Evolutionary conservation across 164 flowering plant genomes (phyloP).

Genomic region (Chimonanthus praecox): DNA sequence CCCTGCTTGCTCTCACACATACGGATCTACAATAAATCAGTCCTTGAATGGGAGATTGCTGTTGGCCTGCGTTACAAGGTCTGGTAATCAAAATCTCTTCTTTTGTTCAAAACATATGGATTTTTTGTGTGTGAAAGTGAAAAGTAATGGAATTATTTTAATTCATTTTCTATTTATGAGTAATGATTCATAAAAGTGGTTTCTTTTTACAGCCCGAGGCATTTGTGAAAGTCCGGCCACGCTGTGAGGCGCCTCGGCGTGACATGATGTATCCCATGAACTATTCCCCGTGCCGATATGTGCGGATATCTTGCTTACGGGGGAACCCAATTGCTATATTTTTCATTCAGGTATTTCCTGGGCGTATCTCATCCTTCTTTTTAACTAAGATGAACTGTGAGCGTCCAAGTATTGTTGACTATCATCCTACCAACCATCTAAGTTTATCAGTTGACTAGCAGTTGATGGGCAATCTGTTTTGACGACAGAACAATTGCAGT

Average conservation of each 20-base stretch:
- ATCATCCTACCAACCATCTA: too few relatives aligned
- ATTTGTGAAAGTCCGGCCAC: conserved; percentile 79
- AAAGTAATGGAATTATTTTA: not conserved
- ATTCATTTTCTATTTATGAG: not conserved
- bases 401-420: not conserved
- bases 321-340: conserved; percentile 92
- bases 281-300: conserved; percentile 89
- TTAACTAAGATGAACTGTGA: not conserved
- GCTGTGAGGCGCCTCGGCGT: conserved; percentile 97
- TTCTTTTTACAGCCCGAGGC: conserved; percentile 74
- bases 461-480: too few relatives aligned
- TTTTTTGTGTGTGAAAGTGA: not conserved
- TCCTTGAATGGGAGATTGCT: conserved; percentile 93
- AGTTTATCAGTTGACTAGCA: too few relatives aligned
- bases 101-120: not conserved
- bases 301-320: conserved; percentile 84
- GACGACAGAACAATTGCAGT: too few relatives aligned
- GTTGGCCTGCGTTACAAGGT: conserved; percentile 93
- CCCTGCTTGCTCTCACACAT: conserved; percentile 82
- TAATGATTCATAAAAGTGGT: not conserved
- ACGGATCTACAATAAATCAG: conserved; percentile 84
- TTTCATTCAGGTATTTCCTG: conserved; percentile 68
- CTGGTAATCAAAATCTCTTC: not conserved
- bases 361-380: not conserved
- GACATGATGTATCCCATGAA: conserved; percentile 86